Evolutionary conservation across 208 protist genomes (phyloP).

Genomic region (Crithidia mellificae): DNA sequence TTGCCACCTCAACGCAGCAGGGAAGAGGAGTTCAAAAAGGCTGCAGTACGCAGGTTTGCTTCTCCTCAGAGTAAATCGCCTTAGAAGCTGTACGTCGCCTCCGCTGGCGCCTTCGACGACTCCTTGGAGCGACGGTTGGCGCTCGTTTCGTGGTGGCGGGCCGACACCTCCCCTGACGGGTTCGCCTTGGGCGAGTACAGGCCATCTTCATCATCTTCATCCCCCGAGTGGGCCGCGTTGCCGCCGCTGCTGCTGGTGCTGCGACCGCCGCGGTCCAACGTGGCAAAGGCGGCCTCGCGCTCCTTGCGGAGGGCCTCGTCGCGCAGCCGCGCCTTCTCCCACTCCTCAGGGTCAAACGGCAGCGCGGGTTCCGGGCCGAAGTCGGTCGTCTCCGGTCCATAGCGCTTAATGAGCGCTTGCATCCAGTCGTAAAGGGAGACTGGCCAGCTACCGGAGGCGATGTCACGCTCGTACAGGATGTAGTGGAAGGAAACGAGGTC

Average conservation of each 20-base stretch:
- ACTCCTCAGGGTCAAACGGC: slow-evolving; percentile 45
- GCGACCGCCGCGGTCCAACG: background rate
- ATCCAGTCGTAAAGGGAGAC: slow-evolving; percentile 65
- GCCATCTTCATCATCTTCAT: too few species aligned
- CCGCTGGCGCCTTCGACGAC: slow-evolving; percentile 9
- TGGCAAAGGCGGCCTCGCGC: slow-evolving; percentile 25
- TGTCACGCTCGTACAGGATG: slow-evolving; percentile 76
- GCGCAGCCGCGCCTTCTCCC: slow-evolving; percentile 26
- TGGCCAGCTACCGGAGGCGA: slow-evolving; percentile 66
- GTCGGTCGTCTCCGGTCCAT: slow-evolving; percentile 40
- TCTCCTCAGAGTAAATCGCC: background rate
- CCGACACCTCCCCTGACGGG: background rate
- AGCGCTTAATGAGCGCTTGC: slow-evolving; percentile 50
- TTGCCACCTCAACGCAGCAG: background rate
- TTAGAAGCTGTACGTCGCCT: slow-evolving; percentile 24
- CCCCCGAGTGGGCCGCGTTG: background rate
- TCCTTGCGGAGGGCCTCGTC: slow-evolving; percentile 19
- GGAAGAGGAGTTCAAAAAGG: background rate
- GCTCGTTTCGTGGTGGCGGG: background rate
- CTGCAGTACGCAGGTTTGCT: too few species aligned
- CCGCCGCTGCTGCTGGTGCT: background rate
- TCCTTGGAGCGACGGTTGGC: slow-evolving; percentile 10
- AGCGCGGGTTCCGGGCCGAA: slow-evolving; percentile 50
- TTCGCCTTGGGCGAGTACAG: background rate
- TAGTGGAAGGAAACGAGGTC: slow-evolving; percentile 70